These are phyloP conservation scores for Fusarium transvaalense DNA, from an alignment of 2,329 filamentous ascomycete genomes.

Conservation along the genomic window DNA sequence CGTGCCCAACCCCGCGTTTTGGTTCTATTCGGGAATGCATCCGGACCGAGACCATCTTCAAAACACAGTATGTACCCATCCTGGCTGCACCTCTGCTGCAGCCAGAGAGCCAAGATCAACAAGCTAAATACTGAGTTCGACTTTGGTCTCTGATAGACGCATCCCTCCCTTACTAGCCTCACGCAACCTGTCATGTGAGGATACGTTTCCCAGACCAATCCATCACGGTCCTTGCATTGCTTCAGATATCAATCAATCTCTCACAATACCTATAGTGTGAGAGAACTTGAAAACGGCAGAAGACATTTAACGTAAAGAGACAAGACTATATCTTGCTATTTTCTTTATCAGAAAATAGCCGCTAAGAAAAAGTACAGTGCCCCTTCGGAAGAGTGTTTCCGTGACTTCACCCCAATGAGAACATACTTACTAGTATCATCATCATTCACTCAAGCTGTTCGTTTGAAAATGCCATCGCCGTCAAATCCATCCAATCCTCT, in stretches of 20 bases:
- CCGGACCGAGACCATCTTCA: constrained; percentile 28
- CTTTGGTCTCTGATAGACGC: background rate
- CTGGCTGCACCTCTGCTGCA: constrained; percentile 16
- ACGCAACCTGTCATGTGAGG: constrained; percentile 13
- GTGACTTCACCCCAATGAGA: background rate
- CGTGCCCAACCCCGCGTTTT: constrained; percentile 38
- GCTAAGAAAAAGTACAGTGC: background rate
- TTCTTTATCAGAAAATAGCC: background rate
- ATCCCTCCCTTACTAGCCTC: constrained; percentile 4
- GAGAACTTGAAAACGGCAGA: background rate
- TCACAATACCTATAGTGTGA: background rate
- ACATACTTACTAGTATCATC: background rate
- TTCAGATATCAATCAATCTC: background rate
- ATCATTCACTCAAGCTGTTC: background rate
- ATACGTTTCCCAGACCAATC: background rate
- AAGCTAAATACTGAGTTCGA: constrained; percentile 20
- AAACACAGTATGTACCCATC: constrained; percentile 26
- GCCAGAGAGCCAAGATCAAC: constrained; percentile 34
- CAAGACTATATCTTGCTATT: background rate
- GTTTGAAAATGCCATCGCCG: background rate
- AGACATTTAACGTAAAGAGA: background rate
- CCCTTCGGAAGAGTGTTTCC: background rate
- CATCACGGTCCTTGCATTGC: background rate
- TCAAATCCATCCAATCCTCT: background rate
- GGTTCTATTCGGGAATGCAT: constrained; percentile 27